Conservation (phyloP, 2,329 filamentous ascomycete species). For the Clarireedia homoeocarpa region DNA sequence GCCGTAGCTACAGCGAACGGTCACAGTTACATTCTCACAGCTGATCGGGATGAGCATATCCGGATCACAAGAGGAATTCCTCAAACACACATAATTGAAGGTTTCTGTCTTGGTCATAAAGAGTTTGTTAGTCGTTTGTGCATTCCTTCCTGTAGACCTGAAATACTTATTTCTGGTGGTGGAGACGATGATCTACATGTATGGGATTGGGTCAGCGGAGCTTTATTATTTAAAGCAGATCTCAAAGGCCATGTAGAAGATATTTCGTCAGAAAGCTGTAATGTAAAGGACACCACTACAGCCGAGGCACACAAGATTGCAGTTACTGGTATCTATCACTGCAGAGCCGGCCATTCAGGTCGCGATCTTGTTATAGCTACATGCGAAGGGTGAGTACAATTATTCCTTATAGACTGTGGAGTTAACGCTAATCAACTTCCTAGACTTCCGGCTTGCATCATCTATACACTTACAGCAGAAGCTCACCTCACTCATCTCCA, state of each 20-base stretch:
- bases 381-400: slow-evolving; percentile 46
- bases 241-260: slow-evolving; percentile 42
- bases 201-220: slow-evolving; percentile 64
- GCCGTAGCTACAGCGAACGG: slow-evolving; percentile 45
- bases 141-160: slow-evolving; percentile 46
- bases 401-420: neutral
- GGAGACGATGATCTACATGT: slow-evolving; percentile 72
- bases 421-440: slow-evolving; percentile 9
- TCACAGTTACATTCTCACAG: slow-evolving; percentile 55
- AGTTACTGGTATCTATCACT: slow-evolving; percentile 30
- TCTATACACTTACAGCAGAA: slow-evolving; percentile 47
- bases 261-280: slow-evolving; percentile 22
- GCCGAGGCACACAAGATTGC: slow-evolving; percentile 27
- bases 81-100: slow-evolving; percentile 82
- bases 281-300: neutral
- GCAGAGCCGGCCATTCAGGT: slow-evolving; percentile 26
- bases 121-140: slow-evolving; percentile 77
- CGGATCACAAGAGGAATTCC: slow-evolving; percentile 74
- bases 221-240: slow-evolving; percentile 45
- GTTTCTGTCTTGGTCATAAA: slow-evolving; percentile 80
- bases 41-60: slow-evolving; percentile 75
- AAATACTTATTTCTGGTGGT: slow-evolving; percentile 75
- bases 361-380: slow-evolving; percentile 42
- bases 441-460: slow-evolving; percentile 56
- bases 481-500: slow-evolving; percentile 42